phyloP scores from a whole-genome alignment of 306 rosid genomes.

The Vachellia pachyceras region DNA sequence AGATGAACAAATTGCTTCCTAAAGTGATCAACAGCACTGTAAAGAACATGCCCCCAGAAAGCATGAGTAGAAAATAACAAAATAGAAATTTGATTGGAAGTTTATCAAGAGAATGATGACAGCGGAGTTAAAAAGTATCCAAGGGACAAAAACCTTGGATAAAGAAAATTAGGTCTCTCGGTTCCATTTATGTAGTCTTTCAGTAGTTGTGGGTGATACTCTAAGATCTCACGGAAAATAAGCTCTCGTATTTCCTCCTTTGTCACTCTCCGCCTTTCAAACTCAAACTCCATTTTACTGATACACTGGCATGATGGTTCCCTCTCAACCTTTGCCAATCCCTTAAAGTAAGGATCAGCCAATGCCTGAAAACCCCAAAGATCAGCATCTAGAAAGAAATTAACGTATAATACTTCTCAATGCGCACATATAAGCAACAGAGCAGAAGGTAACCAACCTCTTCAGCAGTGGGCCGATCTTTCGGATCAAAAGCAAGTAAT shows the following conservation, averaged over 20 bases:
- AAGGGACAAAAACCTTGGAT: constrained; percentile 65
- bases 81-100: constrained; percentile 2
- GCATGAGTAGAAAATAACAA: constrained; percentile 21
- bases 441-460: constrained; percentile 62
- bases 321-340: constrained; percentile 84
- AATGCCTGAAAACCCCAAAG: constrained; percentile 64
- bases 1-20: constrained; percentile 94
- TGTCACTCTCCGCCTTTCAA: constrained; percentile 92
- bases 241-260: constrained; percentile 93
- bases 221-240: constrained; percentile 88
- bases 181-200: constrained; percentile 92
- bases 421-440: neutral
- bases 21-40: constrained; percentile 94
- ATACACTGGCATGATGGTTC: constrained; percentile 98
- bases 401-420: neutral
- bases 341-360: constrained; percentile 91
- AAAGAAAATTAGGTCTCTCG: constrained; percentile 94
- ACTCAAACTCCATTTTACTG: constrained; percentile 95
- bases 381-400: constrained; percentile 15
- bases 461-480: constrained; percentile 96
- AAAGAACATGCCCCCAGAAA: constrained; percentile 34
- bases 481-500: constrained; percentile 92
- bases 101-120: neutral
- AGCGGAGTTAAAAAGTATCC: neutral
- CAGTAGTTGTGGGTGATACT: constrained; percentile 94